Conservation (phyloP, 163 green algal species). For the Volvox carteri region DNA sequence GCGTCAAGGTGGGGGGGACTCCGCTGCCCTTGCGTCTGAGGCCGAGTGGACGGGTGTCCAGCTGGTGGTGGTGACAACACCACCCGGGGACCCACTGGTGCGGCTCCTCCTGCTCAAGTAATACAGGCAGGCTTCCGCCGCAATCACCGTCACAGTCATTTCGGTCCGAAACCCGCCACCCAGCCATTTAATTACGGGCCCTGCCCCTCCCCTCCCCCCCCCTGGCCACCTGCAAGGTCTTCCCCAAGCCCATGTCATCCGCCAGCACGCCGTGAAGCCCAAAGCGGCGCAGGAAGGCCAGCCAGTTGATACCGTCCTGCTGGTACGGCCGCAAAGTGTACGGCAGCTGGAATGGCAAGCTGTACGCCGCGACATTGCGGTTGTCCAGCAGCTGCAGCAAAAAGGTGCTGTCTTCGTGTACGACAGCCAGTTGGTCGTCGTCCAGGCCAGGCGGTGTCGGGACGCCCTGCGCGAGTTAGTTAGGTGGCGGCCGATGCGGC, state of each 20-base stretch:
- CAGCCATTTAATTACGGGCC: too few relatives aligned
- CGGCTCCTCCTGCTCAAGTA: too few relatives aligned
- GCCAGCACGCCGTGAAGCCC: constrained; percentile 96
- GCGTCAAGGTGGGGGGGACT: too few relatives aligned
- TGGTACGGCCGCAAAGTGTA: constrained; percentile 92
- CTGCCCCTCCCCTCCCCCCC: too few relatives aligned
- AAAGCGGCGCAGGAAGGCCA: constrained; percentile 96
- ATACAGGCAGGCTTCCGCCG: too few relatives aligned
- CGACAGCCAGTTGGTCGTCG: constrained; percentile 66
- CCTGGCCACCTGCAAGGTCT: constrained; percentile 85
- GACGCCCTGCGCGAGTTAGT: constrained; percentile 56
- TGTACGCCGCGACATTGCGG: constrained; percentile 74
- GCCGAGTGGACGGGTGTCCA: too few relatives aligned
- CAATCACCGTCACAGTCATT: too few relatives aligned
- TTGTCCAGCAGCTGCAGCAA: constrained; percentile 95
- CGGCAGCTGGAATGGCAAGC: constrained; percentile 62
- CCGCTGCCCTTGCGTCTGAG: too few relatives aligned
- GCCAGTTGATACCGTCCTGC: constrained; percentile 96
- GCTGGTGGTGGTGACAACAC: too few relatives aligned
- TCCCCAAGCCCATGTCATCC: constrained; percentile 95
- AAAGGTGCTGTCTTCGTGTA: constrained; percentile 82
- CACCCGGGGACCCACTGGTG: too few relatives aligned
- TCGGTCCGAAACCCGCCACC: too few relatives aligned
- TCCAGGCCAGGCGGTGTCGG: constrained; percentile 77
- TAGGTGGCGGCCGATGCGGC: too few relatives aligned